These are phyloP conservation scores for Xerocomellus dryophilus DNA, from an alignment of 768 basidiomycete genomes.

Conservation along the genomic window DNA sequence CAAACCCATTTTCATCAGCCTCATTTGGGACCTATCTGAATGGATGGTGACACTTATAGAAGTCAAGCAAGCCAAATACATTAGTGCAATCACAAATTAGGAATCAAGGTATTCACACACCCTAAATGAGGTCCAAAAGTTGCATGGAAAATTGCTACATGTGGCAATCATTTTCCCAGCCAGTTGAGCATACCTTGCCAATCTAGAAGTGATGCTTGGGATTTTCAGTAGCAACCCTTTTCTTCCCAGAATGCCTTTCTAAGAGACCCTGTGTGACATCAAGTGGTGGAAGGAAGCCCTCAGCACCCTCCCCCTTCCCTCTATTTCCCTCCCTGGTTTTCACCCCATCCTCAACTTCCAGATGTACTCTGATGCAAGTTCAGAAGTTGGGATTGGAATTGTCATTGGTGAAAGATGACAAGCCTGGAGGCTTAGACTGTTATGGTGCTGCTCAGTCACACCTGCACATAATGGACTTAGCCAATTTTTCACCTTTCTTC, in stretches of 20 bases:
- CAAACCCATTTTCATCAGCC: not conserved
- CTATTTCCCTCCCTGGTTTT: not conserved
- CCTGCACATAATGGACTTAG: too few species aligned
- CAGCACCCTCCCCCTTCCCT: not conserved
- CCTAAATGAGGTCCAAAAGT: not conserved
- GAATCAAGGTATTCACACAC: fast-evolving
- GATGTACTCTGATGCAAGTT: slow-evolving; percentile 43
- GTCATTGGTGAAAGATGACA: too few species aligned
- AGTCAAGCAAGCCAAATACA: not conserved
- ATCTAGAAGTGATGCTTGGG: slow-evolving; percentile 34
- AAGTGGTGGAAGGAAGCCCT: not conserved
- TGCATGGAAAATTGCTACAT: slow-evolving; percentile 22
- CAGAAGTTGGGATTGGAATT: slow-evolving; percentile 35
- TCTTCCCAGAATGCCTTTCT: slow-evolving; percentile 15
- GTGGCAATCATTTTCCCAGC: slow-evolving; percentile 27
- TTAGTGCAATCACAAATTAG: not conserved
- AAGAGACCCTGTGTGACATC: fast-evolving
- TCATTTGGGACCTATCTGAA: not conserved
- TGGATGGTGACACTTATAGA: not conserved
- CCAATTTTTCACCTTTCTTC: too few species aligned
- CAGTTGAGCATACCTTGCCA: slow-evolving; percentile 17
- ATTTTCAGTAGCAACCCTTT: slow-evolving; percentile 31
- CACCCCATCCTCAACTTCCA: not conserved
- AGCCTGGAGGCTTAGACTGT: too few species aligned
- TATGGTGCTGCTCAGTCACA: too few species aligned